Evolutionary conservation across 1,284 basidiomycete genomes (phyloP).

Genomic region (Malassezia caprae): DNA sequence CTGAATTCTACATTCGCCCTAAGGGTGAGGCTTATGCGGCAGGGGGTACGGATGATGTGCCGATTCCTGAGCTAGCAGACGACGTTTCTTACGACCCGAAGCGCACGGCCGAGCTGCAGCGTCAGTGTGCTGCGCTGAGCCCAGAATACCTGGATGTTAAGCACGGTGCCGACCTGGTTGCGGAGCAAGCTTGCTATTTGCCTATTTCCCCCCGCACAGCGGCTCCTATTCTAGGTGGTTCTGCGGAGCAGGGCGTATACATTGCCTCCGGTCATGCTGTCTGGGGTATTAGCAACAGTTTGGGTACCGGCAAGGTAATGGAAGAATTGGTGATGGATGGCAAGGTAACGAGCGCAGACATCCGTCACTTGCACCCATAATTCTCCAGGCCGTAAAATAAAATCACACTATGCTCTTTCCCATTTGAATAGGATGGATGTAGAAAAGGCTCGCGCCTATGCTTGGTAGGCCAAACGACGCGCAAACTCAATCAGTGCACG

Average conservation of each 20-base stretch:
- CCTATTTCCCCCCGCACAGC: constrained; percentile 53
- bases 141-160: constrained; percentile 49
- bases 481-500: constrained; percentile 53
- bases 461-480: constrained; percentile 33
- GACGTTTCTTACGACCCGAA: constrained; percentile 33
- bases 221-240: constrained; percentile 52
- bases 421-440: neutral
- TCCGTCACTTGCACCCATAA: constrained; percentile 50
- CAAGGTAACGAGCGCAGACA: constrained; percentile 52
- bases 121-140: constrained; percentile 51
- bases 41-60: constrained; percentile 49
- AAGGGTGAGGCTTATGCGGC: constrained; percentile 49
- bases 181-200: constrained; percentile 55
- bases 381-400: neutral
- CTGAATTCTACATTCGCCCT: constrained; percentile 42
- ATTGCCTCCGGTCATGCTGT: constrained; percentile 51
- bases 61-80: constrained; percentile 45
- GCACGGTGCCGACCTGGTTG: constrained; percentile 44
- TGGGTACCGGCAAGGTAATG: constrained; percentile 54
- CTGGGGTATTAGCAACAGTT: constrained; percentile 51
- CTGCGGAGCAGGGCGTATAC: constrained; percentile 51
- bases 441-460: neutral
- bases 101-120: constrained; percentile 50
- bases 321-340: constrained; percentile 54
- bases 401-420: neutral